These are phyloP conservation scores for Saccharomyces paradoxus DNA, from an alignment of 805 yeast genomes.

Conservation along the genomic window DNA sequence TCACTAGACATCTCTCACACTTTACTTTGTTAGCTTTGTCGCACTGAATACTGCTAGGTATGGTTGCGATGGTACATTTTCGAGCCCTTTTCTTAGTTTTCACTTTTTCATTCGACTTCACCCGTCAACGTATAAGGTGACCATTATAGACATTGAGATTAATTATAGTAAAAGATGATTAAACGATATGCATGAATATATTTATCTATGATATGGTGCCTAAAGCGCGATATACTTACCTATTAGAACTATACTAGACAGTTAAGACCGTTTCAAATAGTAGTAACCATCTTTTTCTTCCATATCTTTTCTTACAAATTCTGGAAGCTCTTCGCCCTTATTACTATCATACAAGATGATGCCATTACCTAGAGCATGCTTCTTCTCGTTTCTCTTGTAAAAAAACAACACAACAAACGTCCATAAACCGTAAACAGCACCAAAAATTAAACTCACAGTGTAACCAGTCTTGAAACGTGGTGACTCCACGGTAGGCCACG, in stretches of 20 bases:
- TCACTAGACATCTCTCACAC: slow-evolving; percentile 35
- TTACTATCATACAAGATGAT: slow-evolving; percentile 39
- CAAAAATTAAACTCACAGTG: slow-evolving; percentile 42
- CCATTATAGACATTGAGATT: not conserved
- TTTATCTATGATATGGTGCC: not conserved
- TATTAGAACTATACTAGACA: not conserved
- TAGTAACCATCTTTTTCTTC: slow-evolving; percentile 25
- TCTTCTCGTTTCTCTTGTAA: slow-evolving; percentile 46
- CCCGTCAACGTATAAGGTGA: not conserved
- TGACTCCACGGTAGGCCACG: slow-evolving; percentile 50
- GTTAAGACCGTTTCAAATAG: slow-evolving; percentile 6
- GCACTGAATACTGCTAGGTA: not conserved
- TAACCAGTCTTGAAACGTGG: slow-evolving; percentile 51
- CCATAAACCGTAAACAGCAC: slow-evolving; percentile 40
- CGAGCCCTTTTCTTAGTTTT: not conserved
- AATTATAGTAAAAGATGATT: not conserved
- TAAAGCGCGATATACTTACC: not conserved
- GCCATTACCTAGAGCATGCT: slow-evolving; percentile 40
- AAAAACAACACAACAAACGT: slow-evolving; percentile 44
- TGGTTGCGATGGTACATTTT: not conserved
- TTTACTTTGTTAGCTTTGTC: not conserved
- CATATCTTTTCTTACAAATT: slow-evolving; percentile 23
- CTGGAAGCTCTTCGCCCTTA: slow-evolving; percentile 28
- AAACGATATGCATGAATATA: not conserved
- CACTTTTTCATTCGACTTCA: not conserved